A percentile compares a stretch with the other conserved stretches of the same genome.
These are phyloP conservation scores for Dittrichia graveolens DNA, from an alignment of 129 eudicot species.

Conservation along the genomic window DNA sequence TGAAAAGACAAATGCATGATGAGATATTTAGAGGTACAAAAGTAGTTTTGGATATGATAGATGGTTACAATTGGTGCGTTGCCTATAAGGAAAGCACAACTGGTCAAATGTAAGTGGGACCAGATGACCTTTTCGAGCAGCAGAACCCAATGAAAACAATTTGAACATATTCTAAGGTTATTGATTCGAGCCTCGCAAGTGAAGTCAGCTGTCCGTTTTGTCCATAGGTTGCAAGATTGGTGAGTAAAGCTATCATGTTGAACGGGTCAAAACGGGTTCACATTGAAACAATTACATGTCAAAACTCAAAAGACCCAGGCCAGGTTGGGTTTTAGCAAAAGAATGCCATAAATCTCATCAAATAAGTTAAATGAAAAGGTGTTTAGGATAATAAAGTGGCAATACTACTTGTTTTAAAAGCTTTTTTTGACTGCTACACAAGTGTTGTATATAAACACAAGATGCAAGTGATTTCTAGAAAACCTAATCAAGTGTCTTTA, in stretches of 20 bases:
- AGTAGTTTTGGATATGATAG: constrained; percentile 12
- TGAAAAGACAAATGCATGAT: neutral
- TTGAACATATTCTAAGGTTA: too few species aligned
- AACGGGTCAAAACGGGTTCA: too few species aligned
- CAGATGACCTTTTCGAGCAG: neutral
- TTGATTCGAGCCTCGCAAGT: too few species aligned
- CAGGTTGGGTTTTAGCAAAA: neutral
- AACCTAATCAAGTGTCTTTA: neutral
- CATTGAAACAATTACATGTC: too few species aligned
- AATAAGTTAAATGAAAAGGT: neutral
- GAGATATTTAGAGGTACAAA: constrained; percentile 13
- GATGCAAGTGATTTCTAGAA: constrained; percentile 11
- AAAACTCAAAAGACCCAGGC: too few species aligned
- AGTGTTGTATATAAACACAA: constrained; percentile 31
- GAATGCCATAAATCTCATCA: neutral
- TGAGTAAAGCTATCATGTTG: too few species aligned
- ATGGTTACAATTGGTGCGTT: constrained; percentile 7
- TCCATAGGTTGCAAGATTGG: too few species aligned
- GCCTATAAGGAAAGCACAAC: constrained; percentile 22
- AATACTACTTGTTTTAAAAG: neutral
- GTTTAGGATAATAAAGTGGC: constrained; percentile 23
- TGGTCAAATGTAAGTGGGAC: constrained; percentile 3
- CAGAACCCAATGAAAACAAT: too few species aligned
- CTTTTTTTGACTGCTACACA: neutral
- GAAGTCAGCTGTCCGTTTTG: too few species aligned